Conservation (phyloP, 2,329 filamentous ascomycete genomes). For the Pseudogymnoascus sp. region DNA sequence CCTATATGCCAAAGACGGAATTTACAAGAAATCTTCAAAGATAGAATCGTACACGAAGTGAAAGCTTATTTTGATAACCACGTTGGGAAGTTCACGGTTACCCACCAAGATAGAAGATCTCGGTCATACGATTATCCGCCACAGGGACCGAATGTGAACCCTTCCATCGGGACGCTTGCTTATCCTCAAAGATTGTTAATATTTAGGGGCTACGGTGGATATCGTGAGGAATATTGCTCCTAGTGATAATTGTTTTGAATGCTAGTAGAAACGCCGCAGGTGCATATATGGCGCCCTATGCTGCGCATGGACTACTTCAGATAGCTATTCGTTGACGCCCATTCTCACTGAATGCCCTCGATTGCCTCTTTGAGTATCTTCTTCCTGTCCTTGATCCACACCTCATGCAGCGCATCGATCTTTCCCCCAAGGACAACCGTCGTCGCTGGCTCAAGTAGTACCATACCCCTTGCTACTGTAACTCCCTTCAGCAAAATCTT, state of each 20-base stretch:
- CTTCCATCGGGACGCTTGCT: background rate
- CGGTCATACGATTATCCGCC: constrained; percentile 7
- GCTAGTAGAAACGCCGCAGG: background rate
- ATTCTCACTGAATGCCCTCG: constrained; percentile 20
- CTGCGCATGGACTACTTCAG: too few relatives aligned
- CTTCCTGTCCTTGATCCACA: constrained; percentile 67
- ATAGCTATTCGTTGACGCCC: background rate
- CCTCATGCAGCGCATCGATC: constrained; percentile 69
- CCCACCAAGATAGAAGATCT: constrained; percentile 7
- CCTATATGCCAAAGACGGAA: background rate
- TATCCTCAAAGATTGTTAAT: background rate
- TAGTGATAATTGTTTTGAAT: background rate
- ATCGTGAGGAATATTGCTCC: background rate
- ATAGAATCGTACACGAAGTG: constrained; percentile 7
- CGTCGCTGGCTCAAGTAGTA: constrained; percentile 65
- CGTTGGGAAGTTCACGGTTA: background rate
- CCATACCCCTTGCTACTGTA: constrained; percentile 62
- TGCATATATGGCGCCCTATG: background rate
- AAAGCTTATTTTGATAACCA: constrained; percentile 7
- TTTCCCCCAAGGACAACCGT: constrained; percentile 78
- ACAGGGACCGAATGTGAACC: background rate
- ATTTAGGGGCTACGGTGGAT: background rate
- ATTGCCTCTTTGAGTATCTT: constrained; percentile 55
- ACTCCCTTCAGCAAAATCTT: constrained; percentile 69
- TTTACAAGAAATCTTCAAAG: background rate